A percentile compares a stretch with the other conserved stretches of the same genome.
Conservation (phyloP, 2,329 filamentous ascomycete species). For the Exophiala alcalophila region DNA sequence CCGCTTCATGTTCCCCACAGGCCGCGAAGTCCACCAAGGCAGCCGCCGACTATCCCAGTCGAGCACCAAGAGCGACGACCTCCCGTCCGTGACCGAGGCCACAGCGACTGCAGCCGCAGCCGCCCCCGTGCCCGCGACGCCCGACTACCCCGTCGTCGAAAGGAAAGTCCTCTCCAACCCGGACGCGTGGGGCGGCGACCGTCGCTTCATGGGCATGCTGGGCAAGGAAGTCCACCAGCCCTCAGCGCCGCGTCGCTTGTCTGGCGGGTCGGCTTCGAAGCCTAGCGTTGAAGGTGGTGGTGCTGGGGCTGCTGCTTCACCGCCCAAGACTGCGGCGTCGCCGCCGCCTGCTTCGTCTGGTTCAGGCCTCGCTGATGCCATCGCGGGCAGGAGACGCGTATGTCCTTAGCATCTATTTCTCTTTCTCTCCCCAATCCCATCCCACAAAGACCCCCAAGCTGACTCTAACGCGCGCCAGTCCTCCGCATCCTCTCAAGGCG, state of each 20-base stretch:
- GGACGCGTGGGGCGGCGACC: slow-evolving; percentile 21
- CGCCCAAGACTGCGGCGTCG: no score
- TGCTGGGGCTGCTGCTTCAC: slow-evolving; percentile 67
- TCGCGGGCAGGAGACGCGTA: slow-evolving; percentile 26
- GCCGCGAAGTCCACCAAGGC: slow-evolving; percentile 23
- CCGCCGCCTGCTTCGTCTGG: slow-evolving; percentile 77
- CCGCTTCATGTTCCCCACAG: slow-evolving; percentile 26
- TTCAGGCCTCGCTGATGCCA: slow-evolving; percentile 61
- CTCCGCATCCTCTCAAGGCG: slow-evolving; percentile 23
- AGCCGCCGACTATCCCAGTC: slow-evolving; percentile 13
- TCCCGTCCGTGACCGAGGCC: slow-evolving; percentile 1
- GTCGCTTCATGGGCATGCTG: slow-evolving; percentile 18
- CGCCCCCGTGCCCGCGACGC: slow-evolving; percentile 4
- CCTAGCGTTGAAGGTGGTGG: neutral
- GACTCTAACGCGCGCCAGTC: slow-evolving; percentile 10
- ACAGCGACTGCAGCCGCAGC: slow-evolving; percentile 1
- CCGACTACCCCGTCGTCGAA: slow-evolving; percentile 3
- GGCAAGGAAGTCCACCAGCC: slow-evolving; percentile 21
- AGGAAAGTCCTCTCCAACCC: slow-evolving; percentile 14
- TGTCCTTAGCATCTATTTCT: slow-evolving; percentile 2
- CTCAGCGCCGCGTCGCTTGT: slow-evolving; percentile 9
- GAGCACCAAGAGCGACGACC: slow-evolving; percentile 1
- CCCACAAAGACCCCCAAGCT: neutral
- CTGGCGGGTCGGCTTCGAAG: slow-evolving; percentile 14
- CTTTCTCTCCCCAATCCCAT: neutral